phyloP scores from a whole-genome alignment of 106 monocot species.

The Dioscorea dumetorum region DNA sequence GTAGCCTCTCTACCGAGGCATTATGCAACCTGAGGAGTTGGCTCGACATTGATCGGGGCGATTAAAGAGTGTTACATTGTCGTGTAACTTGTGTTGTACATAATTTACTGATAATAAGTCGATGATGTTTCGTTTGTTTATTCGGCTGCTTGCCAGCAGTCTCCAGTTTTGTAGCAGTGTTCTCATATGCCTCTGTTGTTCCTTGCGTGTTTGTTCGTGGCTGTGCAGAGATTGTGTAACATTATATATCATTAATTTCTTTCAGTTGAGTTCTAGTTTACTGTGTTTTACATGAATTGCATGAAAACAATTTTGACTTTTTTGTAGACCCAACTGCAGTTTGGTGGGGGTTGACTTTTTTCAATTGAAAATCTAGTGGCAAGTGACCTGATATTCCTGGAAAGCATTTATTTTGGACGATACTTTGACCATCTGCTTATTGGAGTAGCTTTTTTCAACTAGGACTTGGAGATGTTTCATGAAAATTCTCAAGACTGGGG shows the following conservation, averaged over 20 bases:
- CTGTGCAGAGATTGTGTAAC: not conserved
- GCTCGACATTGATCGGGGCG: constrained; percentile 5
- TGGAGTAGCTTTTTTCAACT: too few relatives aligned
- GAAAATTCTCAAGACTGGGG: too few relatives aligned
- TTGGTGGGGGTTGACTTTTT: too few relatives aligned
- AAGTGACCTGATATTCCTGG: too few relatives aligned
- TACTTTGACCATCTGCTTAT: too few relatives aligned
- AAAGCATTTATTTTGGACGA: too few relatives aligned
- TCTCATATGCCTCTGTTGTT: not conserved
- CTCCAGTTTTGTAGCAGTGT: constrained; percentile 37
- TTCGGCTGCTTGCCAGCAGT: constrained; percentile 3
- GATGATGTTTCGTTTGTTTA: not conserved
- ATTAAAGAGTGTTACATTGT: not conserved
- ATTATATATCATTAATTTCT: not conserved
- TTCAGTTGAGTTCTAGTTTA: not conserved
- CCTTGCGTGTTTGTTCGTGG: not conserved
- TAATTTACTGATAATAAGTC: constrained; percentile 1
- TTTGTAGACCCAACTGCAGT: too few relatives aligned
- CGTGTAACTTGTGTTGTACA: not conserved
- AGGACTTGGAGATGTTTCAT: too few relatives aligned
- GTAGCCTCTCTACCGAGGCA: constrained; percentile 47
- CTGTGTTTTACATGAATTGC: not conserved
- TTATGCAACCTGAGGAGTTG: constrained; percentile 27
- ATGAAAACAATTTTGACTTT: too few relatives aligned
- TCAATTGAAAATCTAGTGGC: too few relatives aligned